phyloP scores from a whole-genome alignment of 1,284 basidiomycete genomes.

The Sanguinoderma infundibulare region DNA sequence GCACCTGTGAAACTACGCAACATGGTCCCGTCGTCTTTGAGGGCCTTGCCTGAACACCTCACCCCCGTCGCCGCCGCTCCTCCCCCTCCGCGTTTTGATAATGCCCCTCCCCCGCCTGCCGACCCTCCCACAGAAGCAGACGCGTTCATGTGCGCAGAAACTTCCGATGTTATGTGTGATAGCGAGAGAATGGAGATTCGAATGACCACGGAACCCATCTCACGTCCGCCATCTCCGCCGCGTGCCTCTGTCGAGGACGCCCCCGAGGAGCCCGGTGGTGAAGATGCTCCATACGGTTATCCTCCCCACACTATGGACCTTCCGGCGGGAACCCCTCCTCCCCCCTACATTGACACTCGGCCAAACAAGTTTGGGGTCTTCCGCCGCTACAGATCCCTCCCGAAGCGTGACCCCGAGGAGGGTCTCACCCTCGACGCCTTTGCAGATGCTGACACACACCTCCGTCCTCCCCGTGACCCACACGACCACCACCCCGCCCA shows the following conservation, averaged over 20 bases:
- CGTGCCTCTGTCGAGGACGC: not conserved
- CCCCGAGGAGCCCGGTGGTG: not conserved
- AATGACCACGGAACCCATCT: too few relatives aligned
- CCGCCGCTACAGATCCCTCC: constrained; percentile 1
- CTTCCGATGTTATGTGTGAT: too few relatives aligned
- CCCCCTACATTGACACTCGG: not conserved
- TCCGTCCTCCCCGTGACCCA: not conserved
- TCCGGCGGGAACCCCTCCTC: not conserved
- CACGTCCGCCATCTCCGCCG: not conserved
- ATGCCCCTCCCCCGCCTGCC: too few relatives aligned
- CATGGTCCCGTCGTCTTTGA: not conserved
- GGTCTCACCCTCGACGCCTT: not conserved
- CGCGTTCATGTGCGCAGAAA: too few relatives aligned
- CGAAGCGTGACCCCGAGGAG: constrained; percentile 9
- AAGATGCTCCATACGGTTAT: not conserved
- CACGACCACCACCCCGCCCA: not conserved
- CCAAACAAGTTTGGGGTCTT: not conserved
- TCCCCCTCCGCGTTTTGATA: not conserved
- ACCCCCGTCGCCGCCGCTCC: not conserved
- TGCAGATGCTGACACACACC: not conserved
- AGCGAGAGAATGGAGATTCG: too few relatives aligned
- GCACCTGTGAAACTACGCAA: not conserved
- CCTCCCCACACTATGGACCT: not conserved
- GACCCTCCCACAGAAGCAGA: too few relatives aligned
- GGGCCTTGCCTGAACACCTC: not conserved